Conservation (phyloP, 257 asterid species). For the Lycium barbarum region DNA sequence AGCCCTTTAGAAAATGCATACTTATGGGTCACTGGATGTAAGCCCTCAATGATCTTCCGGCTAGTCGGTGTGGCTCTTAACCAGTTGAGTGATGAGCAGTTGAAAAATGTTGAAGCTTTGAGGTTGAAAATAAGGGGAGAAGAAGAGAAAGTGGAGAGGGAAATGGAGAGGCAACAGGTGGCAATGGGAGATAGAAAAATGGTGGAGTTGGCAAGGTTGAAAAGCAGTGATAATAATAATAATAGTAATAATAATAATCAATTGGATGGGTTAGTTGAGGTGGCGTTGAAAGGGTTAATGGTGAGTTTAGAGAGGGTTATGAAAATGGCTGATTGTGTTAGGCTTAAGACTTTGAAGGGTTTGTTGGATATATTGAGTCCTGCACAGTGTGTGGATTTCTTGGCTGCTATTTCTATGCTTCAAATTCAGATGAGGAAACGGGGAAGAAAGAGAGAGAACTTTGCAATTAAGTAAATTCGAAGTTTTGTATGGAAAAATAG, state of each 20-base stretch:
- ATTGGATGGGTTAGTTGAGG: constrained; percentile 47
- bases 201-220: constrained; percentile 56
- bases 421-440: constrained; percentile 52
- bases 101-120: constrained; percentile 46
- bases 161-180: constrained; percentile 80
- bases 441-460: constrained; percentile 37
- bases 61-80: constrained; percentile 35
- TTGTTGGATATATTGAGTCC: constrained; percentile 61
- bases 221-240: neutral
- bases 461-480: neutral
- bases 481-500: neutral
- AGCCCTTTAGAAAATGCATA: constrained; percentile 58
- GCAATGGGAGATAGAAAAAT: constrained; percentile 58
- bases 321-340: constrained; percentile 75
- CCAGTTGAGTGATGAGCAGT: constrained; percentile 47
- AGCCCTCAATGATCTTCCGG: constrained; percentile 62
- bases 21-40: constrained; percentile 79
- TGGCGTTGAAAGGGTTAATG: constrained; percentile 46
- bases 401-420: constrained; percentile 52
- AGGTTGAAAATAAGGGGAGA: constrained; percentile 51
- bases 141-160: constrained; percentile 72
- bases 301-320: constrained; percentile 58
- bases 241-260: neutral
- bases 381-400: constrained; percentile 52
- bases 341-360: constrained; percentile 64